phyloP scores from a whole-genome alignment of 2,329 filamentous ascomycete genomes.

The Cucurbitaria berberidis region DNA sequence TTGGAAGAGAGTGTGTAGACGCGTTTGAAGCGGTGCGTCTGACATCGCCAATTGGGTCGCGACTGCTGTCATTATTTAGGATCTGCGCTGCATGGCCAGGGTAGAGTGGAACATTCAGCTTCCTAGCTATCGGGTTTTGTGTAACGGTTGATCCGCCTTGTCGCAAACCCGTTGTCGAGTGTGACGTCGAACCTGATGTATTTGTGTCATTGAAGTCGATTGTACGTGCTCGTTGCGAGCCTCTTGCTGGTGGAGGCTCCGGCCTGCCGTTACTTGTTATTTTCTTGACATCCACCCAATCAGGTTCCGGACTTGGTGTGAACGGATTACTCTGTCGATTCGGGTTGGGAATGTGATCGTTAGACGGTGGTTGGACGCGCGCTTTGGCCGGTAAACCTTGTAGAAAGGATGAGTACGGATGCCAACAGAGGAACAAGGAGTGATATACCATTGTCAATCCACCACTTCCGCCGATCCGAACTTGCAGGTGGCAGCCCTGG shows the following conservation, averaged over 20 bases:
- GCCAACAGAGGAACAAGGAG: conserved; percentile 55
- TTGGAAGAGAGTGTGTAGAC: conserved; percentile 42
- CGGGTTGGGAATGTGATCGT: conserved; percentile 71
- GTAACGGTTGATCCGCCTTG: conserved; percentile 2
- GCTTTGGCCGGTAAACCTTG: conserved; percentile 76
- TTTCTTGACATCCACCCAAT: conserved; percentile 71
- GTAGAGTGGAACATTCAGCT: conserved; percentile 41
- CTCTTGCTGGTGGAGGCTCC: conserved; percentile 41
- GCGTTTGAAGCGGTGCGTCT: conserved; percentile 31
- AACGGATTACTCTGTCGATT: conserved; percentile 83
- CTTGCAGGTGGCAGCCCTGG: conserved; percentile 72
- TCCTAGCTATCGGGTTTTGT: conserved; percentile 33
- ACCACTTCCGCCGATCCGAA: conserved; percentile 68
- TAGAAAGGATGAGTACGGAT: conserved; percentile 30
- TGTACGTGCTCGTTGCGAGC: conserved; percentile 37
- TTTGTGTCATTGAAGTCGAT: conserved; percentile 36
- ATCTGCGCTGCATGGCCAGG: conserved; percentile 27
- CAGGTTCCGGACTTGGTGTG: conserved; percentile 71
- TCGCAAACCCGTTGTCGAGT: conserved; percentile 29
- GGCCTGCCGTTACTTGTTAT: conserved; percentile 27
- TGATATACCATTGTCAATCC: conserved; percentile 66
- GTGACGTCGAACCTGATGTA: conserved; percentile 10
- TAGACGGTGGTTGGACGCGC: conserved; percentile 68
- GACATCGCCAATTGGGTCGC: conserved; percentile 25
- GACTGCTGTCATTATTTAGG: conserved; percentile 28